phyloP scores from a whole-genome alignment of 768 basidiomycete genomes.

The Lanmaoa pseudosensibilis region DNA sequence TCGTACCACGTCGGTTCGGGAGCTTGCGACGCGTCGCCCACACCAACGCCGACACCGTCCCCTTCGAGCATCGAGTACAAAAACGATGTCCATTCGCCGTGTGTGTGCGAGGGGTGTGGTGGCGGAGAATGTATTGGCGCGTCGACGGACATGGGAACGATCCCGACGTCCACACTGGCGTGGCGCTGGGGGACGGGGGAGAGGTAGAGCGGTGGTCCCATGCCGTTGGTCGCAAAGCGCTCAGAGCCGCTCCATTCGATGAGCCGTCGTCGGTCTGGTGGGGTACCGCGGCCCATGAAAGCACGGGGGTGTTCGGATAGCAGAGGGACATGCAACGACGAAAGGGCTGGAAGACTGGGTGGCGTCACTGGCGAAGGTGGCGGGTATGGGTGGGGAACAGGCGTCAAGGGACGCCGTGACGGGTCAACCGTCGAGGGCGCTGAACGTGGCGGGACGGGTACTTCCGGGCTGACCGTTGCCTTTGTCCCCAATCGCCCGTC shows the following conservation, averaged over 20 bases:
- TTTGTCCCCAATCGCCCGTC: neutral
- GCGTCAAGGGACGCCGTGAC: conserved; percentile 2
- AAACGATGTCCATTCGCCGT: conserved; percentile 35
- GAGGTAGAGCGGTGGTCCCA: conserved; percentile 28
- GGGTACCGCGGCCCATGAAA: conserved; percentile 36
- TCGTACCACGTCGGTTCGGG: conserved; percentile 31
- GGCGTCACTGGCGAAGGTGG: conserved; percentile 7
- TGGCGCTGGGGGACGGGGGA: conserved; percentile 26
- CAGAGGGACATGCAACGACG: conserved; percentile 33
- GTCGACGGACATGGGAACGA: conserved; percentile 26
- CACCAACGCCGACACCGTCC: conserved; percentile 22
- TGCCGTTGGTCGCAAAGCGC: conserved; percentile 17
- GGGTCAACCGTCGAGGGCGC: neutral
- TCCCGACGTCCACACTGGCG: conserved; percentile 10
- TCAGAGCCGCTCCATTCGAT: conserved; percentile 30
- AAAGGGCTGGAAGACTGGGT: conserved; percentile 24
- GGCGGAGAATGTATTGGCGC: conserved; percentile 4
- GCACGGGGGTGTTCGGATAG: conserved; percentile 35
- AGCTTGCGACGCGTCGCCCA: neutral
- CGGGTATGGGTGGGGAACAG: conserved; percentile 2
- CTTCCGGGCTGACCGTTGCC: neutral
- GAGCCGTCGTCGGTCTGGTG: conserved; percentile 31
- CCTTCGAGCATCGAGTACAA: conserved; percentile 36
- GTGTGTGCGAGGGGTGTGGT: conserved; percentile 5
- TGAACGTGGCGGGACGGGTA: neutral